Percentiles rank a stretch among this genome's conserved stretches.
These are phyloP conservation scores for Trametes sanguinea DNA, from an alignment of 768 basidiomycete species.

Conservation along the genomic window DNA sequence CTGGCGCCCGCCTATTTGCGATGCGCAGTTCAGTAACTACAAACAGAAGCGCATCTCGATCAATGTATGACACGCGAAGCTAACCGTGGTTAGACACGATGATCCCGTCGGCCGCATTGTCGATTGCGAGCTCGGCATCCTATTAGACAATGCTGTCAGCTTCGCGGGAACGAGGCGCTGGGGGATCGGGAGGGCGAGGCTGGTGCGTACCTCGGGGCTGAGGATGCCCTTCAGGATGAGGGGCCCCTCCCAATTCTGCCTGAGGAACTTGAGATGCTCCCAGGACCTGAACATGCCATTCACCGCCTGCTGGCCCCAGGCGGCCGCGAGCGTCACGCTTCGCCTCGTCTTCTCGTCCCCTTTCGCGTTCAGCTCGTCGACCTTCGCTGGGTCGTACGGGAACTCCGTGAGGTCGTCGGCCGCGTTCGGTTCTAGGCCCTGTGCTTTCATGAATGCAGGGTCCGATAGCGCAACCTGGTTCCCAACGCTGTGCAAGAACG, in stretches of 20 bases:
- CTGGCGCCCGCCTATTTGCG: conserved; percentile 61
- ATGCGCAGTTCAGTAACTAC: too few relatives aligned
- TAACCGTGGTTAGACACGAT: conserved; percentile 61
- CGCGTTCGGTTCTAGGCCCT: conserved; percentile 46
- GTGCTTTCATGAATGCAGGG: conserved; percentile 73
- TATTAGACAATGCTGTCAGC: conserved; percentile 10
- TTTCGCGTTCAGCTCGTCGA: conserved; percentile 42
- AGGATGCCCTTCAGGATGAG: conserved; percentile 81
- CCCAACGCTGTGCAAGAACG: conserved; percentile 67
- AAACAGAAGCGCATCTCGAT: not conserved
- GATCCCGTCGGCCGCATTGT: conserved; percentile 68
- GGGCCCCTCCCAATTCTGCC: conserved; percentile 76
- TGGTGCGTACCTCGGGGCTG: conserved; percentile 47
- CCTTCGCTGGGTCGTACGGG: conserved; percentile 57
- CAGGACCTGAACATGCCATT: conserved; percentile 66
- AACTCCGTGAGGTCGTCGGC: conserved; percentile 46
- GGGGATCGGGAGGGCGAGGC: not conserved
- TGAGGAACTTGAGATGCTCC: conserved; percentile 70
- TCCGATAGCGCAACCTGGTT: conserved; percentile 70
- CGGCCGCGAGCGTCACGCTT: conserved; percentile 50
- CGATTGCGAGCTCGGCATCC: conserved; percentile 72
- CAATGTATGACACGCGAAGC: not conserved
- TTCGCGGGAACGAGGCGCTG: not conserved
- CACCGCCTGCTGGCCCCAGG: conserved; percentile 64
- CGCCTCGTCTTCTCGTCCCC: conserved; percentile 51